Evolutionary conservation across 306 rosid genomes (phyloP).

Genomic region (Coriaria nepalensis): DNA sequence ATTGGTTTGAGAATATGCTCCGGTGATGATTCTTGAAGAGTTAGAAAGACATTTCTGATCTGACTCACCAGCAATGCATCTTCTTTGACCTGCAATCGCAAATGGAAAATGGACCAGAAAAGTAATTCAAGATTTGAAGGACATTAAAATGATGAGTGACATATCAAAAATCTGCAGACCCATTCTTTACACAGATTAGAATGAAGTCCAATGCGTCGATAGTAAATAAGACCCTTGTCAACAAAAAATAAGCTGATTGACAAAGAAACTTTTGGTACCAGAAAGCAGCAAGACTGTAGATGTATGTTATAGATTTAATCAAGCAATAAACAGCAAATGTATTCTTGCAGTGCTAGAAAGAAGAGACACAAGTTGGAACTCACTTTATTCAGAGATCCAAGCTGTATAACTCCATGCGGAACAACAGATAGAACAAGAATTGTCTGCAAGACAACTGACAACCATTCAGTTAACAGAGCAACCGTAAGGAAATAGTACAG

Average conservation of each 20-base stretch:
- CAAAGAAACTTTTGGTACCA: too few species aligned
- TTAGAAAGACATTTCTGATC: conserved; percentile 48
- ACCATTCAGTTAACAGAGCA: conserved; percentile 3
- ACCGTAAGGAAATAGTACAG: not conserved
- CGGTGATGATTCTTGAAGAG: conserved; percentile 36
- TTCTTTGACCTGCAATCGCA: conserved; percentile 56
- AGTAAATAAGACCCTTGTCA: too few species aligned
- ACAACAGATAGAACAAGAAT: conserved; percentile 60
- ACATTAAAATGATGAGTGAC: too few species aligned
- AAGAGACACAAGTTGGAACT: conserved; percentile 7
- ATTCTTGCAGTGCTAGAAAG: conserved; percentile 1
- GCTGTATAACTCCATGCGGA: conserved; percentile 91
- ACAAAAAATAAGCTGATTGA: too few species aligned
- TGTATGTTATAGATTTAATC: too few species aligned
- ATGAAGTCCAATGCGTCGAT: too few species aligned
- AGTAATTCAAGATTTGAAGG: too few species aligned
- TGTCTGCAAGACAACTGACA: conserved; percentile 43
- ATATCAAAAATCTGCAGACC: too few species aligned
- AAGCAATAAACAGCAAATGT: too few species aligned
- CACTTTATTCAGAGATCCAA: conserved; percentile 77
- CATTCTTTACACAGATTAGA: too few species aligned
- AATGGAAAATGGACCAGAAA: not conserved
- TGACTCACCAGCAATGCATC: conserved; percentile 46
- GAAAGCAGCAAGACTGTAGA: too few species aligned
- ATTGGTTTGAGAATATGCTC: conserved; percentile 26